Base-by-base conservation (phyloP, 176 grass and related monocot genomes). In the Rhipidocladum racemiflorum region DNA sequence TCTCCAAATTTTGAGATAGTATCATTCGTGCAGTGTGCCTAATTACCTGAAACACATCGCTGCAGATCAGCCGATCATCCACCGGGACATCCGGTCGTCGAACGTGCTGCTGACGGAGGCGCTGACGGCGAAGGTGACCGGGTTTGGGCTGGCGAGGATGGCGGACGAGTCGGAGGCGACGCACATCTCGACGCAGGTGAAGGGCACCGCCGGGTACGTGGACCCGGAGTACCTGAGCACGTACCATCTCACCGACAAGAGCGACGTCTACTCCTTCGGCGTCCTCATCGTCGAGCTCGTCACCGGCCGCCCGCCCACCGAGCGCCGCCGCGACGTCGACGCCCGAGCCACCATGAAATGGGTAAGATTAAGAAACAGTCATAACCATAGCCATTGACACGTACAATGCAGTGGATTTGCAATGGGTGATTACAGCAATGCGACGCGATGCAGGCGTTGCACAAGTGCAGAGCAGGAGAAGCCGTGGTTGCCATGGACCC, bases 251-350 rank as follows among this genome's bases (percentile, higher is more conserved):
- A 89, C 89, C 1, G 89, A 91, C 73, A 91, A 89, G 89, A 94
- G 92, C 84, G 92, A 94, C 76, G 89, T 89, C 38, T 89, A 85
- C 87, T 89, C 89, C 74, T 94, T 94, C 77, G 92, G 92, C 81
- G 92, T 87, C 81, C 87, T 94, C 89, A 85, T 94, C 55, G 85
- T 87, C n/a, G 92, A 94, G 87, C 77, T 91, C 68, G 56, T 91
- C 81, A 85, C 87, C 21, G 92, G 89, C 38, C 87, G 92, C 3
- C 81, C 72, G 34, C 81, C 92, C 81, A 70, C 91, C 85, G 89
- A 94, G 72, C 72, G 77, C 68, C 69, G 54, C 61, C 87, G 63
- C 17, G 38, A 72, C 73, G 55, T 68, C 30, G 75, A 87, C 55
- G 51, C 90, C 8, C 81, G 87, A 46, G 68, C 82, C 55, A 91